phyloP scores from a whole-genome alignment of 495 filamentous ascomycete species.

The Massariosphaeria phaeospora region DNA sequence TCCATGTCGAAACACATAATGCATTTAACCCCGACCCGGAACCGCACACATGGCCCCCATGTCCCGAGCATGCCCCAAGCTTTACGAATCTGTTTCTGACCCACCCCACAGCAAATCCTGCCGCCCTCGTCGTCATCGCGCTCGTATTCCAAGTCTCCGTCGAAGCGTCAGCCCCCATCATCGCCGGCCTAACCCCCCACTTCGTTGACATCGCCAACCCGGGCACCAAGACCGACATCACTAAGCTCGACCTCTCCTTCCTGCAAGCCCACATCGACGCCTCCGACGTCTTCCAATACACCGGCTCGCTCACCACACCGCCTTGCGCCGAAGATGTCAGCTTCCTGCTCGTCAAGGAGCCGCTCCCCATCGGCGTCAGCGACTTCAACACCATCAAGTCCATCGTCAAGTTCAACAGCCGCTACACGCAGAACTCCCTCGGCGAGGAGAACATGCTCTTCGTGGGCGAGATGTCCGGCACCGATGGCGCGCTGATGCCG shows the following conservation, averaged over 20 bases:
- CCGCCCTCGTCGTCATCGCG: slow-evolving; percentile 52
- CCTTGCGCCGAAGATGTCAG: slow-evolving; percentile 59
- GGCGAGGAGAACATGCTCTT: slow-evolving; percentile 52
- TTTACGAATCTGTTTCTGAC: not conserved
- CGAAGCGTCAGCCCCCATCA: slow-evolving; percentile 42
- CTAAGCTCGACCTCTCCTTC: slow-evolving; percentile 52
- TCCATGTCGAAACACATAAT: not conserved
- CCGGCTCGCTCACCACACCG: slow-evolving; percentile 63
- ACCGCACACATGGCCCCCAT: not conserved
- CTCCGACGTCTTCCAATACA: slow-evolving; percentile 52
- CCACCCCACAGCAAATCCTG: slow-evolving; percentile 16
- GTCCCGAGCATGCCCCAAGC: not conserved
- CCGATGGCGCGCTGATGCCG: not conserved
- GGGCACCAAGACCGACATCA: slow-evolving; percentile 52
- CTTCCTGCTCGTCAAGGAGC: slow-evolving; percentile 54
- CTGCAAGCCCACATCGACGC: slow-evolving; percentile 49
- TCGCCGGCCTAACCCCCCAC: slow-evolving; percentile 51
- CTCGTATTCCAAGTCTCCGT: slow-evolving; percentile 56
- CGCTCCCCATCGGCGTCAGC: slow-evolving; percentile 49
- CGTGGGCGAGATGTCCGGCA: not conserved
- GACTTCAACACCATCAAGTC: slow-evolving; percentile 54
- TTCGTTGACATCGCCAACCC: slow-evolving; percentile 51
- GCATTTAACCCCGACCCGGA: not conserved
- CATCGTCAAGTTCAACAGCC: slow-evolving; percentile 60
- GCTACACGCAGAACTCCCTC: slow-evolving; percentile 56